Percentiles rank a stretch among this genome's conserved stretches.
Conservation (phyloP, 805 yeast genomes). For the Candida sonorensis region DNA sequence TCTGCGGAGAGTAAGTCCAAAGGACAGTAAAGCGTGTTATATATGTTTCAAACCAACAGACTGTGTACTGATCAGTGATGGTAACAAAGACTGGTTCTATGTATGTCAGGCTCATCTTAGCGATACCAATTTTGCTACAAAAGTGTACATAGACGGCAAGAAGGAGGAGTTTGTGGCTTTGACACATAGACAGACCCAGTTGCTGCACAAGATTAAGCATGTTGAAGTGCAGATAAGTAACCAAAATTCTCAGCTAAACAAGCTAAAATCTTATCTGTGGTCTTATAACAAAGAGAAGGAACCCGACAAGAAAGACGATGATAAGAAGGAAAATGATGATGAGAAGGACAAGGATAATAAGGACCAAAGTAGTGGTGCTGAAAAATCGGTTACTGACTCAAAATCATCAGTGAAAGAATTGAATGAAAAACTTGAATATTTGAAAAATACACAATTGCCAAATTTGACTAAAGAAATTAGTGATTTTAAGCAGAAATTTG, state of each 20-base stretch:
- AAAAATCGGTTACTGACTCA: conserved; percentile 3
- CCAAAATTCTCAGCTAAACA: conserved; percentile 20
- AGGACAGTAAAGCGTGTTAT: no score
- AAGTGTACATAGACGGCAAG: conserved; percentile 27
- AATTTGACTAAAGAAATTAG: conserved; percentile 3
- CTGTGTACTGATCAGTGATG: background rate
- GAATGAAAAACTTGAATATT: conserved; percentile 4
- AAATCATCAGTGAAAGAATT: conserved; percentile 6
- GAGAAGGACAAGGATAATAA: conserved; percentile 6
- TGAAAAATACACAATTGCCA: conserved; percentile 5
- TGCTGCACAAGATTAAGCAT: conserved; percentile 29
- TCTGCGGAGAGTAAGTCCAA: no score
- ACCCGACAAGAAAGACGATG: conserved; percentile 7
- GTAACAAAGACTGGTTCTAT: conserved; percentile 29
- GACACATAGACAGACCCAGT: conserved; percentile 14
- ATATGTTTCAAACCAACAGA: no score
- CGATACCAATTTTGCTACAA: conserved; percentile 37
- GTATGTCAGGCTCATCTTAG: conserved; percentile 40
- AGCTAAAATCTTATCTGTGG: conserved; percentile 22
- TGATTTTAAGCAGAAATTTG: conserved; percentile 27
- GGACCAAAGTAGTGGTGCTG: conserved; percentile 6
- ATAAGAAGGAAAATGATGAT: conserved; percentile 4
- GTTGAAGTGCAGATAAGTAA: conserved; percentile 25
- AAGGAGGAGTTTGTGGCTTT: conserved; percentile 18
- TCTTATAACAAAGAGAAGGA: conserved; percentile 5